Evolutionary conservation across 208 protist species (phyloP).

Genomic region (Wallacemonas sp.): DNA sequence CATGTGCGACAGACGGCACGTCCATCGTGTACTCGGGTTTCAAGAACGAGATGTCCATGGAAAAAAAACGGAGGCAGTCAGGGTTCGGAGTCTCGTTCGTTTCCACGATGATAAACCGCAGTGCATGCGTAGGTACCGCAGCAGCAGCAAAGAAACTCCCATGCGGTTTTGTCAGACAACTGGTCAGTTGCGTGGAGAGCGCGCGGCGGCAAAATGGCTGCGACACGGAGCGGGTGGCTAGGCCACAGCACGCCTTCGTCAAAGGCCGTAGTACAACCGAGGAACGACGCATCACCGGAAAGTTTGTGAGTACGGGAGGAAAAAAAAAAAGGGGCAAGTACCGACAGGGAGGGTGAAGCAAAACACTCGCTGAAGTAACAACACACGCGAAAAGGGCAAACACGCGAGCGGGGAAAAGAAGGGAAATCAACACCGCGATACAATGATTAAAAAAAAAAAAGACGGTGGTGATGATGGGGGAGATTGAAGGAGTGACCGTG

Average conservation of each 20-base stretch:
- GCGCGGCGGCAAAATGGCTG: not conserved
- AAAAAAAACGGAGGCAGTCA: conserved; percentile 85
- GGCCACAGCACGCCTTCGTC: not conserved
- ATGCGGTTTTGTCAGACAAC: not conserved
- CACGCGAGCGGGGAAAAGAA: no score
- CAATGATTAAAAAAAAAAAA: no score
- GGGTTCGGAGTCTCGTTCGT: conserved; percentile 87
- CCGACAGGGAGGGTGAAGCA: not conserved
- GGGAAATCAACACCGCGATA: no score
- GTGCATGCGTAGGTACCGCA: not conserved
- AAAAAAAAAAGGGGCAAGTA: conserved; percentile 18
- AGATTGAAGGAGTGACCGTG: no score
- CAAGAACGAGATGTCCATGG: conserved; percentile 86
- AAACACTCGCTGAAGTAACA: no score
- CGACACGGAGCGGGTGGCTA: not conserved
- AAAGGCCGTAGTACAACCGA: not conserved
- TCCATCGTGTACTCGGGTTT: conserved; percentile 78
- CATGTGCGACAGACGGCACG: conserved; percentile 58
- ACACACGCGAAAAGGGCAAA: no score
- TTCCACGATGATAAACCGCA: conserved; percentile 63
- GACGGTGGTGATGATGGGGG: no score
- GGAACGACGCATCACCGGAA: not conserved
- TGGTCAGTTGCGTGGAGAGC: not conserved
- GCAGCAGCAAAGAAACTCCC: not conserved
- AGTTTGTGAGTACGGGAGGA: not conserved